These are phyloP conservation scores for Trifolium fragiferum DNA, from an alignment of 306 rosid genomes.

Conservation along the genomic window DNA sequence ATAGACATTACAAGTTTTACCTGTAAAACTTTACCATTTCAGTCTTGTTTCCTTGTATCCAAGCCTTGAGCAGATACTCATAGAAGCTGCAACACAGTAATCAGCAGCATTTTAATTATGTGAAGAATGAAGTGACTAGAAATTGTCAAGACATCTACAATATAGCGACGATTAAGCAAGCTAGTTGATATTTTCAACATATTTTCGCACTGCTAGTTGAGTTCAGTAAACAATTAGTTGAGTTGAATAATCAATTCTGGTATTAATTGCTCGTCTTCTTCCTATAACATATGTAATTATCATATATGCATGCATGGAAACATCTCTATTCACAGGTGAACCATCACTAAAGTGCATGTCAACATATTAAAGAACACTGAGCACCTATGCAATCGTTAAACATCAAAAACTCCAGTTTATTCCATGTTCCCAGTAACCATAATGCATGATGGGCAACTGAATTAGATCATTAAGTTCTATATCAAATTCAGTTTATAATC, in stretches of 20 bases:
- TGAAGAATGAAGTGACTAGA: slow-evolving; percentile 25
- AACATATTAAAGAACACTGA: slow-evolving; percentile 6
- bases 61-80: slow-evolving; percentile 73
- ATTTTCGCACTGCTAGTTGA: neutral
- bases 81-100: slow-evolving; percentile 58
- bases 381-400: slow-evolving; percentile 6
- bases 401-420: slow-evolving; percentile 30
- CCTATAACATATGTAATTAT: slow-evolving; percentile 26
- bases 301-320: slow-evolving; percentile 15
- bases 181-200: slow-evolving; percentile 24
- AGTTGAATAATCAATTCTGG: slow-evolving; percentile 17
- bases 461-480: slow-evolving; percentile 10
- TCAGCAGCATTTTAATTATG: slow-evolving; percentile 17
- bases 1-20: slow-evolving; percentile 44
- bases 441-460: slow-evolving; percentile 18
- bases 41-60: slow-evolving; percentile 74
- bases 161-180: slow-evolving; percentile 20
- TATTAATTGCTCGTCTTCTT: slow-evolving; percentile 16
- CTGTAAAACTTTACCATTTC: slow-evolving; percentile 58
- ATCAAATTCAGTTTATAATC: slow-evolving; percentile 15
- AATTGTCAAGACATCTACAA: slow-evolving; percentile 26
- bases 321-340: slow-evolving; percentile 12
- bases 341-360: slow-evolving; percentile 9
- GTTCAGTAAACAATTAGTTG: slow-evolving; percentile 3
- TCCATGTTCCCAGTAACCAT: slow-evolving; percentile 13